phyloP scores from a whole-genome alignment of 2,329 filamentous ascomycete genomes.

The Fusarium incarnatum region DNA sequence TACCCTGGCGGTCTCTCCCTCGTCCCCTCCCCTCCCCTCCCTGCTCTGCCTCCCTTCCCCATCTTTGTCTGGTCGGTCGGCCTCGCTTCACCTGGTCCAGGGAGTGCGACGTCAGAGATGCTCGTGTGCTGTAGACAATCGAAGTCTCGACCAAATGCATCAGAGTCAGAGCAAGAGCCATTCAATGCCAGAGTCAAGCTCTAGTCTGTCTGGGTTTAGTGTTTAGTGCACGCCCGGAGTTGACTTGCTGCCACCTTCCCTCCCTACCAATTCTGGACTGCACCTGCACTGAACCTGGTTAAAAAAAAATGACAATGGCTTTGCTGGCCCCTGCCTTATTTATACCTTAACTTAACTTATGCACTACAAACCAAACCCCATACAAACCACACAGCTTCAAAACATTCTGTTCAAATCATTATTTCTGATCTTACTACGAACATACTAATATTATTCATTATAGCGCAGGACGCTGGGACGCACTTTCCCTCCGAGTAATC shows the following conservation, averaged over 20 bases:
- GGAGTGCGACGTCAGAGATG: constrained; percentile 52
- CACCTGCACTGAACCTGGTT: constrained; percentile 1
- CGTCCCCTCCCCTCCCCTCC: background rate
- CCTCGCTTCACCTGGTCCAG: constrained; percentile 12
- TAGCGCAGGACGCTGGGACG: background rate
- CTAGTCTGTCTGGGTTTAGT: background rate
- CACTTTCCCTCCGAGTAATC: background rate
- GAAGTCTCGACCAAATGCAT: constrained; percentile 50
- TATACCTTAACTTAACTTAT: constrained; percentile 6
- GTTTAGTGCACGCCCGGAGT: constrained; percentile 46
- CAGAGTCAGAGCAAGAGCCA: constrained; percentile 30
- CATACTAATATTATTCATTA: constrained; percentile 17
- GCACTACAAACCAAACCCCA: constrained; percentile 29
- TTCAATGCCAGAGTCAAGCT: constrained; percentile 5
- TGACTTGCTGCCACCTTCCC: constrained; percentile 42
- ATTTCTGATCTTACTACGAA: constrained; percentile 17
- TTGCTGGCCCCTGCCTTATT: constrained; percentile 16
- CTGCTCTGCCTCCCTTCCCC: background rate
- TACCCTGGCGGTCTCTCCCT: background rate
- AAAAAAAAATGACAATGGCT: constrained; percentile 21
- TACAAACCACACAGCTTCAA: constrained; percentile 38
- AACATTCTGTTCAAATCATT: constrained; percentile 31
- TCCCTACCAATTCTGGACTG: constrained; percentile 34
- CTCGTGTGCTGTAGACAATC: constrained; percentile 46
- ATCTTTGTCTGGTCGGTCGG: background rate